These are phyloP conservation scores for Leucogyrophana mollusca DNA, from an alignment of 768 basidiomycete genomes.

Conservation along the genomic window DNA sequence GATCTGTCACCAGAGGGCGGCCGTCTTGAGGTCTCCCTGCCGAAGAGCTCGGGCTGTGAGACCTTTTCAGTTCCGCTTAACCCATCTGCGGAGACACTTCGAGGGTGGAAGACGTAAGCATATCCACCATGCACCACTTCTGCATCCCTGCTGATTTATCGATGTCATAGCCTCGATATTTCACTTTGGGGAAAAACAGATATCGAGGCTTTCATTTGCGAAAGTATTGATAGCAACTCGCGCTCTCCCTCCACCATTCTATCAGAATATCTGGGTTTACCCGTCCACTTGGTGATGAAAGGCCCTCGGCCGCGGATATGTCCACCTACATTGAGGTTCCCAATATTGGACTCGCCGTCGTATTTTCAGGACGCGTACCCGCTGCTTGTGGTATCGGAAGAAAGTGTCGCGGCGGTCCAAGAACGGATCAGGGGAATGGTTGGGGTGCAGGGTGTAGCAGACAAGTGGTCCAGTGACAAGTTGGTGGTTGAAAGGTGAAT, in stretches of 20 bases:
- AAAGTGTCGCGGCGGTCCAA: conserved; percentile 57
- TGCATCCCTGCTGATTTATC: conserved; percentile 2
- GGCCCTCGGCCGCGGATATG: conserved; percentile 55
- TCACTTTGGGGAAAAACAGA: conserved; percentile 43
- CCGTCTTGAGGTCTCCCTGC: conserved; percentile 55
- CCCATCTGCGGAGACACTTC: conserved; percentile 48
- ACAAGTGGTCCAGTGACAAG: conserved; percentile 50
- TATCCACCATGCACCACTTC: neutral
- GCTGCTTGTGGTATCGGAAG: conserved; percentile 62
- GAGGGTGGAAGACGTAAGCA: conserved; percentile 57
- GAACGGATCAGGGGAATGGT: conserved; percentile 44
- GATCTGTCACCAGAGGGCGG: conserved; percentile 49
- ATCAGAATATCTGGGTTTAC: conserved; percentile 58
- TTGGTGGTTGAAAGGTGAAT: conserved; percentile 60
- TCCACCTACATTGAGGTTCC: conserved; percentile 51
- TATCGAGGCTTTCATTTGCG: conserved; percentile 70
- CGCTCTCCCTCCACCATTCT: conserved; percentile 53
- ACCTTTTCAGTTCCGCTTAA: conserved; percentile 58
- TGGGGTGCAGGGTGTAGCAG: conserved; percentile 46
- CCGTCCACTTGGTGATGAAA: conserved; percentile 67
- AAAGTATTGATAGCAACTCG: conserved; percentile 30
- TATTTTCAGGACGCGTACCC: conserved; percentile 75
- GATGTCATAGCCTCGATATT: conserved; percentile 47
- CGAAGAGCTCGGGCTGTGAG: conserved; percentile 54
- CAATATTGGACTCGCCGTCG: conserved; percentile 53